Evolutionary conservation across 106 monocot species (phyloP).

Genomic region (Apostasia shenzhenica): DNA sequence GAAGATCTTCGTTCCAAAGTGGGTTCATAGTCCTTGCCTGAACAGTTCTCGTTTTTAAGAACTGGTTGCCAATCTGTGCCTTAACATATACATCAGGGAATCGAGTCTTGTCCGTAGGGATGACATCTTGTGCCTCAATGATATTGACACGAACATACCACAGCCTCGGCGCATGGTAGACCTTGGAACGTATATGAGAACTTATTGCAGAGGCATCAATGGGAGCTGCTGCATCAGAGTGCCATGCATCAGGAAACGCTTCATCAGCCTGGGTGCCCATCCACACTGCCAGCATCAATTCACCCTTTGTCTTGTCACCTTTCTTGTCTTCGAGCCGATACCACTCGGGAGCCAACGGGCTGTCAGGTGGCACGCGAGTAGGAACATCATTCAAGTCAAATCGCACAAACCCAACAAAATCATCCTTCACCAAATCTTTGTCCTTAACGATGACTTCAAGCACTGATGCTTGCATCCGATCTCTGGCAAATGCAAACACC

Average conservation of each 20-base stretch:
- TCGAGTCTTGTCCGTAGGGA: constrained; percentile 10
- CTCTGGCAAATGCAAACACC: constrained; percentile 56
- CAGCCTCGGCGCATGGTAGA: constrained; percentile 33
- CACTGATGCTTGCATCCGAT: constrained; percentile 27
- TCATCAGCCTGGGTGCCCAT: constrained; percentile 37
- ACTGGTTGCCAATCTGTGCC: constrained; percentile 26
- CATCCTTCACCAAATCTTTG: constrained; percentile 46
- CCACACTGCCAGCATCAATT: constrained; percentile 56
- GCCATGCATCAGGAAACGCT: constrained; percentile 44
- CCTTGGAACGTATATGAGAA: constrained; percentile 25
- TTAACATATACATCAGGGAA: constrained; percentile 25
- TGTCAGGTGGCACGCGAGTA: constrained; percentile 18
- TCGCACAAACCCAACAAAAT: constrained; percentile 32
- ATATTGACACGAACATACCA: constrained; percentile 27
- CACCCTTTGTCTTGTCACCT: constrained; percentile 37
- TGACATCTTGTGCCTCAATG: constrained; percentile 20
- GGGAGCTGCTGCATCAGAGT: constrained; percentile 26
- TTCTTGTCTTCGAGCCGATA: constrained; percentile 21
- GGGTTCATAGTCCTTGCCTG: constrained; percentile 36
- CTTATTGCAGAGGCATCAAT: constrained; percentile 15
- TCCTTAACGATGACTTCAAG: constrained; percentile 50
- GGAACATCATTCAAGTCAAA: constrained; percentile 43
- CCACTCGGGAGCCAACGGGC: constrained; percentile 27
- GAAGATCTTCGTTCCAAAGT: constrained; percentile 33
- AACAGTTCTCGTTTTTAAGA: constrained; percentile 28